phyloP scores from a whole-genome alignment of 169 alveolate species.

The Haemoproteus tartakovskyi region DNA sequence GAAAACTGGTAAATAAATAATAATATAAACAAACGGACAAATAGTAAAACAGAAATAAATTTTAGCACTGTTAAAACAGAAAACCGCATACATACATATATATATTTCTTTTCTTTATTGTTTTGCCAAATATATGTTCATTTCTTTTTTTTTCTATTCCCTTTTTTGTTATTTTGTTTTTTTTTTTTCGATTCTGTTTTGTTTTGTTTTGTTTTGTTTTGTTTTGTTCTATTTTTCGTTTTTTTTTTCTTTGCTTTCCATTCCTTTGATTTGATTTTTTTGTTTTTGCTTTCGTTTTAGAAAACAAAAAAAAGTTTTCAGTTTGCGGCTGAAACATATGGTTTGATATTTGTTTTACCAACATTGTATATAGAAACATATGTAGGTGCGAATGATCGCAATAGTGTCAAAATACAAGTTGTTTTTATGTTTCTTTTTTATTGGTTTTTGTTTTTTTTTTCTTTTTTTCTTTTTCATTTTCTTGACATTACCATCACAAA shows the following conservation, averaged over 20 bases:
- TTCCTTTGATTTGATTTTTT: neutral
- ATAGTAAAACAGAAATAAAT: no score
- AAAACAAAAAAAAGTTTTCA: no score
- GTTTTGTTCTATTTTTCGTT: neutral
- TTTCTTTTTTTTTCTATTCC: neutral
- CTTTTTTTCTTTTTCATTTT: slow-evolving; percentile 9
- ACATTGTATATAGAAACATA: no score
- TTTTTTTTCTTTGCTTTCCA: neutral
- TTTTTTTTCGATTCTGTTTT: neutral
- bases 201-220: neutral
- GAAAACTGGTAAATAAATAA: no score
- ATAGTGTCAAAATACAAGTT: neutral
- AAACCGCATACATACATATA: neutral
- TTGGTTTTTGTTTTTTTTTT: slow-evolving; percentile 1
- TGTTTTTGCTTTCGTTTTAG: slow-evolving; percentile 2
- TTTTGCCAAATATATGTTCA: neutral
- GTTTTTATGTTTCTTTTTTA: neutral
- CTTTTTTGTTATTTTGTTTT: neutral
- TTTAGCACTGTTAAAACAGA: no score
- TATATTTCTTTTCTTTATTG: neutral
- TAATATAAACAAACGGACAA: no score
- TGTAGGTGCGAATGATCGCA: no score
- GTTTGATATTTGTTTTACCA: no score
- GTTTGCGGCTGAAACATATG: no score
- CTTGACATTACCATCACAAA: neutral